Base-by-base conservation (phyloP, 768 basidiomycete genomes). In the Tricholoma flavovirens region DNA sequence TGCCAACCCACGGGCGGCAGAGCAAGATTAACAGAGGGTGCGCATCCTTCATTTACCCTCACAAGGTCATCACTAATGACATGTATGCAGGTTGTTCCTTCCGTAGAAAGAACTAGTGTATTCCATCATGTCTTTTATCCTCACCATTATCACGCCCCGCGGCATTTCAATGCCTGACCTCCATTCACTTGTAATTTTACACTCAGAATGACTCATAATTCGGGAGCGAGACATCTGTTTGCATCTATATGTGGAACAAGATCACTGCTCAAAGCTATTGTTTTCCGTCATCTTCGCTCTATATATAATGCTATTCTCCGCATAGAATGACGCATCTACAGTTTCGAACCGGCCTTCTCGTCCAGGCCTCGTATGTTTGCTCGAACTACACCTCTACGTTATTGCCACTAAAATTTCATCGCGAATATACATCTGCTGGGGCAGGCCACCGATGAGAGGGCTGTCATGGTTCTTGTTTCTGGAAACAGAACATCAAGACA, bases 1-100 rank as follows among this genome's bases (percentile, higher is more conserved):
- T 98, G 95, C 84, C 96, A 98, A 73, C 96, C 96, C 53, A 96
- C 93, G 32, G 95, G 97, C 78, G 97, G 97, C 77, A 96, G 88
- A 80, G 95, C 95, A 63, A 86, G 94, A 69, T 77, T 99, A 75
- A 98, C 96, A 55, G 97, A 99, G 79, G 97, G 96, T 97, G 69
- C 65, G 88, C 74, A 49, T 49, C 74, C 1, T 49, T 40, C 19
- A 26, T 43, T 48, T 51, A 49, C 6, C 53, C 49, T 51, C 48
- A 32, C 35, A 53, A 50, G 24, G 29, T 17, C 24, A 15, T 49
- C 55, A 49, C 59, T 57, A 49, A 53, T 32, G 52, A 56, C 19
- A 53, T 21, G n/a, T 48, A 46, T 49, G 33, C 70, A 96, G 94
- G 96, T 61, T 95, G 88, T 77, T 98, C 95, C 60, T 98, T 94